These are phyloP conservation scores for Ogataea angusta DNA, from an alignment of 805 yeast species.

Conservation along the genomic window DNA sequence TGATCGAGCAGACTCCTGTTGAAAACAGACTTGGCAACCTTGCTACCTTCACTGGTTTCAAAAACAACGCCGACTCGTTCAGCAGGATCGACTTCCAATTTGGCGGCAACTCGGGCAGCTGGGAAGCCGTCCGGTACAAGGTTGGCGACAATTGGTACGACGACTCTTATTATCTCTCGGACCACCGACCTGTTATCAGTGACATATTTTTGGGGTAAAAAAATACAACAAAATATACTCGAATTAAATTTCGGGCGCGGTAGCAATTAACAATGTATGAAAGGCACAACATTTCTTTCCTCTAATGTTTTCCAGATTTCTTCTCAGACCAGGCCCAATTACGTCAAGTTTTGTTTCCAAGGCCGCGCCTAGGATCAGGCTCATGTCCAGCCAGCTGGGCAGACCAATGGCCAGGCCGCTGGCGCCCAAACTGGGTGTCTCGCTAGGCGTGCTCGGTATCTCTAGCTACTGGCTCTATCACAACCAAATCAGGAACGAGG, in stretches of 20 bases:
- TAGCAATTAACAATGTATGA: slow-evolving; percentile 8
- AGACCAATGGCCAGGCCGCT: neutral
- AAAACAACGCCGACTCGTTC: slow-evolving; percentile 18
- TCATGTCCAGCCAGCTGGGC: slow-evolving; percentile 1
- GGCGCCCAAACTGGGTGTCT: slow-evolving; percentile 13
- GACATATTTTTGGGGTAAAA: slow-evolving; percentile 23
- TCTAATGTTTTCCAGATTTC: slow-evolving; percentile 10
- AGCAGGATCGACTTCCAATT: slow-evolving; percentile 41
- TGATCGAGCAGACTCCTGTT: slow-evolving; percentile 23
- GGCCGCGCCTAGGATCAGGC: neutral
- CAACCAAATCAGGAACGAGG: slow-evolving; percentile 22
- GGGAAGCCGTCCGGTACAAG: slow-evolving; percentile 28
- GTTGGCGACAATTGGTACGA: slow-evolving; percentile 38
- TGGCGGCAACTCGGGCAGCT: slow-evolving; percentile 26
- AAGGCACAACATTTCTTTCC: neutral
- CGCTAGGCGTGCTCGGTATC: slow-evolving; percentile 23
- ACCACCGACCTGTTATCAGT: slow-evolving; percentile 44
- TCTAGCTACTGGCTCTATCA: slow-evolving; percentile 17
- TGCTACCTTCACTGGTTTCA: slow-evolving; percentile 42
- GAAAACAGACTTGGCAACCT: slow-evolving; percentile 33
- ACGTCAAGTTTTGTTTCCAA: neutral
- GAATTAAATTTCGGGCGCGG: slow-evolving; percentile 8
- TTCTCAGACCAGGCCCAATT: slow-evolving; percentile 1
- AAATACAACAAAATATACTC: neutral
- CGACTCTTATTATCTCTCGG: slow-evolving; percentile 37